Base-by-base conservation (phyloP, 208 protist genomes). In the Zelonia costaricensis region DNA sequence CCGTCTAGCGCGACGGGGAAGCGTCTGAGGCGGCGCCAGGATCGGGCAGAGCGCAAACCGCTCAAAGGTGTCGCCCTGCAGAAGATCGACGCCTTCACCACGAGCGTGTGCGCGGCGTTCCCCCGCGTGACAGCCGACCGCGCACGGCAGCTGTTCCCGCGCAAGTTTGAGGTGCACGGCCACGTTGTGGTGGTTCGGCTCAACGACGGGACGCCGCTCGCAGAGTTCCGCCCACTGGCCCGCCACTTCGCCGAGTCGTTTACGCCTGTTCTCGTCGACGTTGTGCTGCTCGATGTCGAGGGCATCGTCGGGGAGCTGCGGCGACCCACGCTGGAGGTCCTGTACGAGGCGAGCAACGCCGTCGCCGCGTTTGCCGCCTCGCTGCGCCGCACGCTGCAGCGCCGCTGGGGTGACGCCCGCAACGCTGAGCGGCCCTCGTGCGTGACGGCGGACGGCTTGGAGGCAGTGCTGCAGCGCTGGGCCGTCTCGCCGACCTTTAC, bases 141-240 rank as follows among this genome's bases (percentile, higher is more conserved):
- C 9, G 78, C 67, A 13, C 55, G 62, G 7, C 46, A 59, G 4
- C 16, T 79, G 4, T 96, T 91, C 59, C 87, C 90, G 4, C 73
- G 78, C 23, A 86, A 87, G 44, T 96, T 83, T 62, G 90, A 96
- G 60, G 57, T 74, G 18, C 73, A 93, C 55, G 90, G 85, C 0
- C 90, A 93, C 57, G 87, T 96, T 10, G 84, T 93, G 4, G 81
- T 96, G 5, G 78, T 90, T 28, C 82, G 83, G 7, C 59, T 96
- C 22, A 93, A 93, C 57, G 47, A 46, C 3, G 84, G 76, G 13
- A 56, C 76, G 7, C 48, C 67, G 16, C 49, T 60, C 18, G 79
- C 78, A 1, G 61, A 70, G 4, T 82, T 96, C 49, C 35, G 44
- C 4, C 59, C 43, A 0, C 63, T 82, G 10, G 85, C 85, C 4